phyloP scores from a whole-genome alignment of 176 grass and related monocot genomes.

The Pontederia paniculata region DNA sequence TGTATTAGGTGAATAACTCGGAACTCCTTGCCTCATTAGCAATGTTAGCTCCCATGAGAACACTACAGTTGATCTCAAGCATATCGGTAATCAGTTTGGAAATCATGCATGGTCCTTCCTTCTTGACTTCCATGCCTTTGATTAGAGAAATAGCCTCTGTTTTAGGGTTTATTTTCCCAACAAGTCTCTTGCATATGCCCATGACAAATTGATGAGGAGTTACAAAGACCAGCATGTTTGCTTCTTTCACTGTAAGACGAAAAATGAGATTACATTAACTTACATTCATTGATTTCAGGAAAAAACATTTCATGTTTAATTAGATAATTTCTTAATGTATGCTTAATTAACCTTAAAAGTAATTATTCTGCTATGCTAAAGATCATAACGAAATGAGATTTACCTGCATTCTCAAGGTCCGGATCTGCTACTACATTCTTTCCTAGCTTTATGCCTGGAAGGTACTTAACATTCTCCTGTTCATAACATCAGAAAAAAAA shows the following conservation, averaged over 20 bases:
- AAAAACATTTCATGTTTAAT: too few relatives aligned
- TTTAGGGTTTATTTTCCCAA: slow-evolving; percentile 58
- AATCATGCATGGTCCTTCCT: slow-evolving; percentile 94
- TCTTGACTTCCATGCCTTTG: slow-evolving; percentile 97
- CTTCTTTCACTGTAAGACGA: slow-evolving; percentile 57
- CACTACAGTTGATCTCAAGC: slow-evolving; percentile 84
- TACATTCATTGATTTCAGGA: not conserved
- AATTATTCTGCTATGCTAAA: not conserved
- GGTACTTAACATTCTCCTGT: slow-evolving; percentile 92
- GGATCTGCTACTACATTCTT: slow-evolving; percentile 73
- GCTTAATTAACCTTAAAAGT: not conserved
- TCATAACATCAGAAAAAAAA: slow-evolving; percentile 10
- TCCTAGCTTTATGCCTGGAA: slow-evolving; percentile 86
- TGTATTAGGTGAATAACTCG: not conserved
- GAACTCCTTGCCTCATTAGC: slow-evolving; percentile 65
- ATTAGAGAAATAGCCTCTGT: slow-evolving; percentile 78
- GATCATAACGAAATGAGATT: not conserved
- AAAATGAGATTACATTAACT: not conserved
- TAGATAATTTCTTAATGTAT: not conserved
- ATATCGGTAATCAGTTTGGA: slow-evolving; percentile 66
- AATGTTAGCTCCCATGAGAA: slow-evolving; percentile 99
- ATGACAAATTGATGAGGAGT: slow-evolving; percentile 84
- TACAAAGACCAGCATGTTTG: slow-evolving; percentile 88
- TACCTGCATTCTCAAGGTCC: slow-evolving; percentile 92
- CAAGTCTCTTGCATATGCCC: slow-evolving; percentile 88